Evolutionary conservation across 805 yeast genomes (phyloP).

Genomic region (Ascoidea asiatica): DNA sequence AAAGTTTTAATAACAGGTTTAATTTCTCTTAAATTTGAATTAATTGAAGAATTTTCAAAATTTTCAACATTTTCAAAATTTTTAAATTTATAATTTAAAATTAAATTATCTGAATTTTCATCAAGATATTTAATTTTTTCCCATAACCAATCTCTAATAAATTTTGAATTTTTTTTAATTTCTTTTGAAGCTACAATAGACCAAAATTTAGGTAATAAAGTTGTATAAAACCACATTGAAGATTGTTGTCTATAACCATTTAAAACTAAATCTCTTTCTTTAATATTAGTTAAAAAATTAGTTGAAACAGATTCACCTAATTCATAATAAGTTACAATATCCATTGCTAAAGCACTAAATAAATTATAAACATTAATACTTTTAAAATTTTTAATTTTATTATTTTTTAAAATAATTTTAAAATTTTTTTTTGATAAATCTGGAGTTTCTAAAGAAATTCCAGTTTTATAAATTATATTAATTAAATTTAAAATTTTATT

Average conservation of each 20-base stretch:
- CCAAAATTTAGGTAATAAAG: slow-evolving; percentile 43
- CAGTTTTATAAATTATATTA: slow-evolving; percentile 12
- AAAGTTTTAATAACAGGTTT: slow-evolving; percentile 14
- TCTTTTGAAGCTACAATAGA: slow-evolving; percentile 28
- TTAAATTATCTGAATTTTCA: slow-evolving; percentile 12
- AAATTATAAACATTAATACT: slow-evolving; percentile 43
- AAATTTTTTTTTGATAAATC: slow-evolving; percentile 16
- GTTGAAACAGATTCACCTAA: slow-evolving; percentile 38
- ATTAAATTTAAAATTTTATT: slow-evolving; percentile 19
- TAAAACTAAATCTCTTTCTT: slow-evolving; percentile 26
- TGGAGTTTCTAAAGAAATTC: too few relatives aligned
- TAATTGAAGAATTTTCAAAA: slow-evolving; percentile 5
- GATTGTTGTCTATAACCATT: slow-evolving; percentile 34
- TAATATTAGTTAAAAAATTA: slow-evolving; percentile 25
- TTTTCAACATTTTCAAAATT: slow-evolving; percentile 6
- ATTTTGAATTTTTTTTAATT: slow-evolving; percentile 23
- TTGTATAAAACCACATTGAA: slow-evolving; percentile 54
- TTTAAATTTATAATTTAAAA: slow-evolving; percentile 5
- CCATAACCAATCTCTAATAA: slow-evolving; percentile 32
- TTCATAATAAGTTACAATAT: slow-evolving; percentile 47
- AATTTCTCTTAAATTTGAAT: too few relatives aligned
- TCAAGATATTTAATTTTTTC: slow-evolving; percentile 13
- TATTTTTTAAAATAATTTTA: slow-evolving; percentile 9
- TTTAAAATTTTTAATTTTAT: too few relatives aligned
- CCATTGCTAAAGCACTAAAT: slow-evolving; percentile 66